A percentile compares a stretch with the other conserved stretches of the same genome.
Evolutionary conservation across 1,139 yeast species (phyloP).

Genomic region (Geotrichum bryndzae): DNA sequence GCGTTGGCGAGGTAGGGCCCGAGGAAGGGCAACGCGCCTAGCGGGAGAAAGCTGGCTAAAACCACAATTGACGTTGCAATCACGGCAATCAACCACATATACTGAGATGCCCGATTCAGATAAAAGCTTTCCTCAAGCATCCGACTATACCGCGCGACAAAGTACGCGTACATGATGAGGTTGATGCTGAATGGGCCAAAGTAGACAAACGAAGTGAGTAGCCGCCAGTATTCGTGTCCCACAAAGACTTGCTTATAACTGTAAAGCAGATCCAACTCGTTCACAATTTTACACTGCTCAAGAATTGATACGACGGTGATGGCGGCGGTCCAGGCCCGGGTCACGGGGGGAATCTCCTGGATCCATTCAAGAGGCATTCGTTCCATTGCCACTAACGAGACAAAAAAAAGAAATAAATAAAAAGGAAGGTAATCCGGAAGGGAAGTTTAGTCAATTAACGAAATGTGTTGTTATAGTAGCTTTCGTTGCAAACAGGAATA

Average conservation of each 20-base stretch:
- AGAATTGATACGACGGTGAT: conserved; percentile 32
- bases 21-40: conserved; percentile 32
- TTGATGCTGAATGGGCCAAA: conserved; percentile 40
- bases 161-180: conserved; percentile 35
- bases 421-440: neutral
- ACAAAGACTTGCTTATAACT: conserved; percentile 23
- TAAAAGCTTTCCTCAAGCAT: conserved; percentile 39
- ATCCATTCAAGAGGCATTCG: conserved; percentile 31
- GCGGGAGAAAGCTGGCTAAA: conserved; percentile 1
- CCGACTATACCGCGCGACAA: conserved; percentile 39
- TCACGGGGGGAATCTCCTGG: conserved; percentile 32
- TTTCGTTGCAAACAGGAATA: neutral
- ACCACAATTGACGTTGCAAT: neutral
- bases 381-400: conserved; percentile 22
- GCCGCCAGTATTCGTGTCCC: conserved; percentile 40
- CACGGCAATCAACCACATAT: conserved; percentile 10
- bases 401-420: neutral
- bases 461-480: neutral
- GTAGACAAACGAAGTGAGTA: conserved; percentile 41
- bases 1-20: conserved; percentile 39
- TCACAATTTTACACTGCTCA: conserved; percentile 33
- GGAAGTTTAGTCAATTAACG: neutral
- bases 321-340: conserved; percentile 31
- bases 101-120: conserved; percentile 8
- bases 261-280: conserved; percentile 25